phyloP scores from a whole-genome alignment of 257 asterid species.

The Coffea canephora region DNA sequence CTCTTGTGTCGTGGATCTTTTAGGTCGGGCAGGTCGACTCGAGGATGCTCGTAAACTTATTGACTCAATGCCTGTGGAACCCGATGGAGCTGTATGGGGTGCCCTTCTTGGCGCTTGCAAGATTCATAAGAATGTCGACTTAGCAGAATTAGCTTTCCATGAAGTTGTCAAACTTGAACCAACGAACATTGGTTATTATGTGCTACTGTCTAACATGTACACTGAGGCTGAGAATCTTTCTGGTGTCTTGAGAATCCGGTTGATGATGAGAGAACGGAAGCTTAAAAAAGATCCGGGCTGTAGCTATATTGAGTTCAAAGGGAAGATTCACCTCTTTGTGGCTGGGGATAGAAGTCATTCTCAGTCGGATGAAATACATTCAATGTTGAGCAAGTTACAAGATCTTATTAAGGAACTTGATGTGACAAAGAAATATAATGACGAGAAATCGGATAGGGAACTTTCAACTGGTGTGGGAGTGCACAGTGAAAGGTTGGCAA shows the following conservation, averaged over 20 bases:
- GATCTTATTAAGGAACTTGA: slow-evolving; percentile 24
- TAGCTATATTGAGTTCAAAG: slow-evolving; percentile 63
- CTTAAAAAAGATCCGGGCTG: slow-evolving; percentile 83
- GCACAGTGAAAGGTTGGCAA: slow-evolving; percentile 86
- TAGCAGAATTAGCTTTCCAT: slow-evolving; percentile 75
- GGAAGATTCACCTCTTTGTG: slow-evolving; percentile 63
- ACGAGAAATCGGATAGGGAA: slow-evolving; percentile 22
- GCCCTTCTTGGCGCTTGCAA: slow-evolving; percentile 93
- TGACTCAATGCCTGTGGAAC: slow-evolving; percentile 53
- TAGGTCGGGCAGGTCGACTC: slow-evolving; percentile 80
- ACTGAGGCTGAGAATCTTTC: slow-evolving; percentile 41
- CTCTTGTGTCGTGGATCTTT: slow-evolving; percentile 78
- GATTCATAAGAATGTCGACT: slow-evolving; percentile 66
- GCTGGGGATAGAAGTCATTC: slow-evolving; percentile 74
- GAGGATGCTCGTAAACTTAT: slow-evolving; percentile 59
- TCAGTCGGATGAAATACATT: slow-evolving; percentile 47
- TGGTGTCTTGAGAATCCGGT: slow-evolving; percentile 61
- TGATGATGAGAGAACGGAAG: slow-evolving; percentile 68
- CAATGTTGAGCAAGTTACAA: slow-evolving; percentile 51
- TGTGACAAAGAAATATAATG: slow-evolving; percentile 13
- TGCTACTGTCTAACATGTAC: slow-evolving; percentile 71
- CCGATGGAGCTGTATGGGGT: slow-evolving; percentile 98
- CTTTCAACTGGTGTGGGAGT: slow-evolving; percentile 25
- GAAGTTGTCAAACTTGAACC: slow-evolving; percentile 79
- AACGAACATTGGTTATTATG: slow-evolving; percentile 70